Base-by-base conservation (phyloP, 305 asterid species). In the Solanum hybrid region DNA sequence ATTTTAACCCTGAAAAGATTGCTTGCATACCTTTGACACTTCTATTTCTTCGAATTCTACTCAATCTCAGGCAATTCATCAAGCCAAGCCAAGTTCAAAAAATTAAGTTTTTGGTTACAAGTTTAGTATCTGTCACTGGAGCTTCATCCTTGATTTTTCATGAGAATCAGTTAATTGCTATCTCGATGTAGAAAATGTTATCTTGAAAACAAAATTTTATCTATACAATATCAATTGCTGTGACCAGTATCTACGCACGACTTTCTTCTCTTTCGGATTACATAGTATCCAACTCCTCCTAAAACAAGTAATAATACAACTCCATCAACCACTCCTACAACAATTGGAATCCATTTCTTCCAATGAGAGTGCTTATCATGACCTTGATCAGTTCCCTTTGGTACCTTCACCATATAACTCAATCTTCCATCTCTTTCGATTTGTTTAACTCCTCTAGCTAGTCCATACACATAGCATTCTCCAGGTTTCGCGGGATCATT, bases 271-370 rank as follows among this genome's bases (percentile, higher is more conserved):
- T 89, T 95, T 87, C 89, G 88, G 75, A 95, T 34, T 5, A 95
- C 71, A 93, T 94, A 96, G 74, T 91, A 95, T 22, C 91, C 96
- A 87, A 95, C 46, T 75, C 97, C 98, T 34, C 93, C 96, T 81
- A 94, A 83, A 76, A 97, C 98, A 88, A 94, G 46, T 57, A 96
- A 76, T 37, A 97, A 91, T 29, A 96, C 89, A 22, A 96, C 89
- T 22, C 95, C 98, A 94, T 97, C 98, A 90, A 91, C 98, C 88
- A 94, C 95, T 8, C 90, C 95, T 37, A 96, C 95, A 88, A 95
- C 92, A 51, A 95, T 76, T 3, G 93, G 89, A 4, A 92, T 93
- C 99, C 98, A 95, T 93, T 84, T 93, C 92, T 94, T 95, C 92
- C 95, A 86, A 88, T 96, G 96, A 13, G 92, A 91, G 88, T 78